Evolutionary conservation across 768 basidiomycete genomes (phyloP).

Genomic region (Strobilomyces dryophilus): DNA sequence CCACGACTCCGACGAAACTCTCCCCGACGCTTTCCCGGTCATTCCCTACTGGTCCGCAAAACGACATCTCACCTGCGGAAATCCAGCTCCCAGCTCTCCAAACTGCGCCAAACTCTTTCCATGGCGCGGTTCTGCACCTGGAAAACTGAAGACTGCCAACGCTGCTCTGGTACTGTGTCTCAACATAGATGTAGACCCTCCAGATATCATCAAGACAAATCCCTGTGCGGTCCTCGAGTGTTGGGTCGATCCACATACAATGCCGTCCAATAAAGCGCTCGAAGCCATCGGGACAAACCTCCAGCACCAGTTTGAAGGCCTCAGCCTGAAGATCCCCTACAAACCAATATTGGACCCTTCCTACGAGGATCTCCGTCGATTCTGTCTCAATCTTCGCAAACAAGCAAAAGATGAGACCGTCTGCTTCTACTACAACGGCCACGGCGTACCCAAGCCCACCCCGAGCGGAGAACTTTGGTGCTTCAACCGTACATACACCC

Average conservation of each 20-base stretch:
- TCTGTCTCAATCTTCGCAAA: slow-evolving; percentile 78
- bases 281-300: slow-evolving; percentile 92
- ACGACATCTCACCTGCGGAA: slow-evolving; percentile 87
- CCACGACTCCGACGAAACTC: slow-evolving; percentile 44
- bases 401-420: slow-evolving; percentile 91
- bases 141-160: slow-evolving; percentile 87
- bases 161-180: slow-evolving; percentile 89
- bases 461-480: slow-evolving; percentile 97
- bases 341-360: slow-evolving; percentile 95
- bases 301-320: slow-evolving; percentile 92
- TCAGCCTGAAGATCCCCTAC: slow-evolving; percentile 91
- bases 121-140: slow-evolving; percentile 78
- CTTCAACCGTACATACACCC: slow-evolving; percentile 95
- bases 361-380: slow-evolving; percentile 86
- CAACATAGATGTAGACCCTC: slow-evolving; percentile 97
- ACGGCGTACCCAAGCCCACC: slow-evolving; percentile 96
- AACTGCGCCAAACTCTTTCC: slow-evolving; percentile 63
- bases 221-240: slow-evolving; percentile 94
- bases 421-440: slow-evolving; percentile 97
- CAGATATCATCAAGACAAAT: slow-evolving; percentile 94
- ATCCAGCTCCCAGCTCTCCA: slow-evolving; percentile 67
- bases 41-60: slow-evolving; percentile 86
- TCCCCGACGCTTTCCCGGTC: slow-evolving; percentile 49
- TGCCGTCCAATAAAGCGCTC: slow-evolving; percentile 90
- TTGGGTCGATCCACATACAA: slow-evolving; percentile 94